phyloP scores from a whole-genome alignment of 2,329 filamentous ascomycete species.

The Alternaria infectoria region DNA sequence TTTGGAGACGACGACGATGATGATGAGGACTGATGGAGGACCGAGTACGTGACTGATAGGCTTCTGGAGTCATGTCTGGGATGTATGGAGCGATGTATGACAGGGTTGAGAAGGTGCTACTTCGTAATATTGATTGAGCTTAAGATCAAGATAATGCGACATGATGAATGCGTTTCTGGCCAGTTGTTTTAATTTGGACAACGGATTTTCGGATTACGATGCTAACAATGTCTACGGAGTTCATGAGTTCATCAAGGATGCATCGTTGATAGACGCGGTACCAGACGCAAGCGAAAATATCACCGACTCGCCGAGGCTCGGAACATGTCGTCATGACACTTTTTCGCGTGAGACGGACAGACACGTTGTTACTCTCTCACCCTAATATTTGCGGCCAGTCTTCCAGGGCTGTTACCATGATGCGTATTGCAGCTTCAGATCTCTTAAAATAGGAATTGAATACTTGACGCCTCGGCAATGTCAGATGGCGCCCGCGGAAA shows the following conservation, averaged over 20 bases:
- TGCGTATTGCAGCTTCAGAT: conserved; percentile 11
- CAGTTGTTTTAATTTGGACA: neutral
- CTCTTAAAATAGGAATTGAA: conserved; percentile 28
- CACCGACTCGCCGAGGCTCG: conserved; percentile 16
- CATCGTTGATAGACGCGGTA: neutral
- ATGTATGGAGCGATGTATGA: neutral
- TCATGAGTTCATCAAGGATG: neutral
- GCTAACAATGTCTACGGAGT: neutral
- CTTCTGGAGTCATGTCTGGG: neutral
- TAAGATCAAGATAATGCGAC: neutral
- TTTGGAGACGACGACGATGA: conserved; percentile 88
- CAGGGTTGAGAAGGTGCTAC: neutral
- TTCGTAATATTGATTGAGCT: neutral
- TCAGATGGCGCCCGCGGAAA: conserved; percentile 55
- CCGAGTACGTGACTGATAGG: neutral
- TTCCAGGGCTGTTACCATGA: conserved; percentile 11
- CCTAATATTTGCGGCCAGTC: neutral
- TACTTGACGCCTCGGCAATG: conserved; percentile 51
- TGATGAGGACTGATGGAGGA: conserved; percentile 17
- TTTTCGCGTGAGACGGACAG: conserved; percentile 4
- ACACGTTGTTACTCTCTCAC: neutral
- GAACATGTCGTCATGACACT: conserved; percentile 11
- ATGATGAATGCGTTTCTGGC: neutral
- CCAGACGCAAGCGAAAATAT: neutral
- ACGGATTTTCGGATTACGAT: neutral